These are phyloP conservation scores for Plectosphaerella plurivora DNA, from an alignment of 2,329 filamentous ascomycete species.

Conservation along the genomic window DNA sequence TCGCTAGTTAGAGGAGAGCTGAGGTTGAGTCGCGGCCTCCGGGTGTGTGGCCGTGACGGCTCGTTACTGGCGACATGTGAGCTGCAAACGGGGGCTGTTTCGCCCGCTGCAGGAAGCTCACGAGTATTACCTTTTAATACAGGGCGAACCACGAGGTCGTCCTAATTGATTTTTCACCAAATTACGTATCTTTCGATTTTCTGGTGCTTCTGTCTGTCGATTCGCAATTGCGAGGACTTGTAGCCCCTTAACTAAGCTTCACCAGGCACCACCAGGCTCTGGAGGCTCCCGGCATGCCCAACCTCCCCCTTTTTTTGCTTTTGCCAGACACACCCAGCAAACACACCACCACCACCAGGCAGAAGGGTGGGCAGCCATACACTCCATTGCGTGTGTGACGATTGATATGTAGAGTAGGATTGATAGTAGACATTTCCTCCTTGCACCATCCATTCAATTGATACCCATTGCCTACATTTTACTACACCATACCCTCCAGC, in stretches of 20 bases:
- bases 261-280: conserved; percentile 10
- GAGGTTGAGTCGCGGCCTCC: not conserved
- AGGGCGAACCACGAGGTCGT: not conserved
- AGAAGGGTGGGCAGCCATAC: too few relatives aligned
- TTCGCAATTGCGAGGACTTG: not conserved
- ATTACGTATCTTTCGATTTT: too few relatives aligned
- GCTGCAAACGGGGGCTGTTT: not conserved
- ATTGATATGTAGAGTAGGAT: too few relatives aligned
- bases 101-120: not conserved
- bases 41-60: not conserved
- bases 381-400: too few relatives aligned
- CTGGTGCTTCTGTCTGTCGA: too few relatives aligned
- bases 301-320: conserved; percentile 11
- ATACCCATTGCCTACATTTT: too few relatives aligned
- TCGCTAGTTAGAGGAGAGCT: not conserved
- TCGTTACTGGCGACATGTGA: not conserved
- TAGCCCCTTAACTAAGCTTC: conserved; percentile 14
- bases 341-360: not conserved
- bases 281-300: conserved; percentile 10
- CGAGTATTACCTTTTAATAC: not conserved
- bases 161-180: too few relatives aligned
- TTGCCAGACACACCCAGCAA: conserved; percentile 5
- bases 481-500: too few relatives aligned
- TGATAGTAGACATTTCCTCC: too few relatives aligned
- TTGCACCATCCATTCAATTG: too few relatives aligned